phyloP scores from a whole-genome alignment of 495 filamentous ascomycete species.

The Aspergillus indologenus region DNA sequence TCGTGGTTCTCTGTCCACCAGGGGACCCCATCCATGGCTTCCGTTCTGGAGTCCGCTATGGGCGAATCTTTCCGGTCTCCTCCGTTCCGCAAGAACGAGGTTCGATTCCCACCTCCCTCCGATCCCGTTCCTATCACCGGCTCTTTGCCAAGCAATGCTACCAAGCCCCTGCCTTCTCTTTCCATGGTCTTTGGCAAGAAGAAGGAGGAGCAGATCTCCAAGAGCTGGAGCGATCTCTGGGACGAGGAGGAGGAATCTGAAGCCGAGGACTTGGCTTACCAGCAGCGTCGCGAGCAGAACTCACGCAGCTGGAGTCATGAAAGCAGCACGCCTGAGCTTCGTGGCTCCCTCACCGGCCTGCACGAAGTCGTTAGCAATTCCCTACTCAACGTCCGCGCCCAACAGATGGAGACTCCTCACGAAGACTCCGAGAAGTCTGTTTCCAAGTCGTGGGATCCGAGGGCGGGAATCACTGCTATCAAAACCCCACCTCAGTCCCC shows the following conservation, averaged over 20 bases:
- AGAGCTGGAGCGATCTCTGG: slow-evolving; percentile 98
- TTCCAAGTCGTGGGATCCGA: slow-evolving; percentile 49
- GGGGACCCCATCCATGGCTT: slow-evolving; percentile 74
- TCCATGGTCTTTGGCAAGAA: slow-evolving; percentile 76
- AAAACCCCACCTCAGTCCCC: slow-evolving; percentile 53
- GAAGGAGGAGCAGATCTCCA: slow-evolving; percentile 67
- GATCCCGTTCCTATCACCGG: slow-evolving; percentile 64
- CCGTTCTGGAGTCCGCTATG: slow-evolving; percentile 71
- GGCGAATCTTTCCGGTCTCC: slow-evolving; percentile 66
- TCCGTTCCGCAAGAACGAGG: slow-evolving; percentile 41
- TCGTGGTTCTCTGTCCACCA: slow-evolving; percentile 71
- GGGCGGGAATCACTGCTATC: slow-evolving; percentile 62
- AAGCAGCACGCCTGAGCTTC: slow-evolving; percentile 49
- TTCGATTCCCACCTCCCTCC: slow-evolving; percentile 41
- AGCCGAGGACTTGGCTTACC: slow-evolving; percentile 51
- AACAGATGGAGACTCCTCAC: slow-evolving; percentile 15
- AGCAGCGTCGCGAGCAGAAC: slow-evolving; percentile 68
- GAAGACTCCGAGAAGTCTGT: slow-evolving; percentile 31
- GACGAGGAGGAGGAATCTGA: slow-evolving; percentile 86
- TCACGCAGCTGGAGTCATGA: slow-evolving; percentile 79
- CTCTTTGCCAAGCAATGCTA: slow-evolving; percentile 71
- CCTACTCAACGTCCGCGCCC: slow-evolving; percentile 43
- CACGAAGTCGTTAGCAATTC: slow-evolving; percentile 50
- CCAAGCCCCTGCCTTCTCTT: slow-evolving; percentile 62
- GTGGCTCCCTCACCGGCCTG: slow-evolving; percentile 21